These are phyloP conservation scores for Colletotrichum phormii DNA, from an alignment of 2,329 filamentous ascomycete species.

Conservation along the genomic window DNA sequence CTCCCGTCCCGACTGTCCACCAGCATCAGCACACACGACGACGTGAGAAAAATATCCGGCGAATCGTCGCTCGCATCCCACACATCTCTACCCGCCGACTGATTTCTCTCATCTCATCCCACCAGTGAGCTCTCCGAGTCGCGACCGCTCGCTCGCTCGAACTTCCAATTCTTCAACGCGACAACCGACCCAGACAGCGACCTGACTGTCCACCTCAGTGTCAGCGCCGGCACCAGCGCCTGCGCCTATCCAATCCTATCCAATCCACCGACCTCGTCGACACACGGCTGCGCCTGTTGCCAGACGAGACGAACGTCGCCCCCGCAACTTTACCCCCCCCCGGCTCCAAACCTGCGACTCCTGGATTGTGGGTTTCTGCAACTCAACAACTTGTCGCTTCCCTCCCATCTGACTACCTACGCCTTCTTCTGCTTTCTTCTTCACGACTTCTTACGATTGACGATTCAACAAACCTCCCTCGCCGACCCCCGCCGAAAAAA, in stretches of 20 bases:
- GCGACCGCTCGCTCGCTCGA: slow-evolving; percentile 10
- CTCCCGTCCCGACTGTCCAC: slow-evolving; percentile 3
- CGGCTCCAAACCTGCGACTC: slow-evolving; percentile 35
- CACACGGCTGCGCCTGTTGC: slow-evolving; percentile 15
- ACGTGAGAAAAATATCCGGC: slow-evolving; percentile 25
- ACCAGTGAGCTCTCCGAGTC: slow-evolving; percentile 22
- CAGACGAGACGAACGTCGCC: slow-evolving; percentile 28
- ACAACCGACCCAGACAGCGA: neutral
- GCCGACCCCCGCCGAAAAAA: neutral
- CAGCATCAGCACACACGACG: slow-evolving; percentile 20
- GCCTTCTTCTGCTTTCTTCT: slow-evolving; percentile 3
- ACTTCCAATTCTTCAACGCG: slow-evolving; percentile 8
- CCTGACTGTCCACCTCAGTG: neutral
- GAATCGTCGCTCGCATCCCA: slow-evolving; percentile 16
- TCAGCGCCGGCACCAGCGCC: neutral
- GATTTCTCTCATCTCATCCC: slow-evolving; percentile 10
- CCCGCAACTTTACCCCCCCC: slow-evolving; percentile 26
- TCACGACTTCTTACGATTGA: slow-evolving; percentile 21
- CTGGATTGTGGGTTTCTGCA: slow-evolving; percentile 34
- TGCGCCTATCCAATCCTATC: neutral
- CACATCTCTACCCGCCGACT: slow-evolving; percentile 21
- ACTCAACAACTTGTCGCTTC: slow-evolving; percentile 29
- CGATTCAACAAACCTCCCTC: neutral
- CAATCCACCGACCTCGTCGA: neutral
- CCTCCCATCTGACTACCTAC: slow-evolving; percentile 6